Evolutionary conservation across 2,329 filamentous ascomycete genomes (phyloP), one percentile per base, ranked within the genome.

Genomic region (Pestalotiopsis sp.): DNA sequence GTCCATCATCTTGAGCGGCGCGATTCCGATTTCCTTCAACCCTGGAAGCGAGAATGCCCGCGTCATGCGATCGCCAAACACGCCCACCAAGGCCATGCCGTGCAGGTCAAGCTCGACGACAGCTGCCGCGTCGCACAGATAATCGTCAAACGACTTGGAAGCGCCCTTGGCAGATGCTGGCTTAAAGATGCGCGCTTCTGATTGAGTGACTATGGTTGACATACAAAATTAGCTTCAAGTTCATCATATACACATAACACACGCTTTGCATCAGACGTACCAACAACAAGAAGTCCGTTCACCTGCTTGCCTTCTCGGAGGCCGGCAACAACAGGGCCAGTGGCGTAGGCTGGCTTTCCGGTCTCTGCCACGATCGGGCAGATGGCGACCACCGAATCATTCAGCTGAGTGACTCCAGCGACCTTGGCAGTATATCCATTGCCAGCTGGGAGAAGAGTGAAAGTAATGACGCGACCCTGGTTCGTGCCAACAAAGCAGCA

Each of bases 401-500:
- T 90, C 38, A 95, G 82, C 1, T 86, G 80, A 4, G 88, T 85
- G 2, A 90, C 84, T 1, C 95, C 96, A 1, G 88, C 92, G 64
- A 92, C 87, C 68, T 92, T 87, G 13, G 89, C 93, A 12, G 88
- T 86, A 79, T 97, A 98, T 12, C 90, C 86, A 4, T 91, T 88
- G 66, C 87, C 88, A 14, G 91, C 87, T 0, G 96, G 96, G 2
- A 98, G 83, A 25, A 99, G 85, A 82, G 97, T 98, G 82, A 98
- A 95, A 0, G 95, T 98, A 6, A 91, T 90, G 20, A 98, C 83
- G 74, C 93, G 93, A 56, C 96, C 96, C 38, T 90, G 80, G 72
- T 91, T 95, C 0, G 96, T 98, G 23, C 96, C 96, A 2, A 97
- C 93, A 73, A 98, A 97, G 73, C 96, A 92, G 69, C 92, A 90